Conservation (phyloP, 768 basidiomycete genomes). For the Russula emetica region DNA sequence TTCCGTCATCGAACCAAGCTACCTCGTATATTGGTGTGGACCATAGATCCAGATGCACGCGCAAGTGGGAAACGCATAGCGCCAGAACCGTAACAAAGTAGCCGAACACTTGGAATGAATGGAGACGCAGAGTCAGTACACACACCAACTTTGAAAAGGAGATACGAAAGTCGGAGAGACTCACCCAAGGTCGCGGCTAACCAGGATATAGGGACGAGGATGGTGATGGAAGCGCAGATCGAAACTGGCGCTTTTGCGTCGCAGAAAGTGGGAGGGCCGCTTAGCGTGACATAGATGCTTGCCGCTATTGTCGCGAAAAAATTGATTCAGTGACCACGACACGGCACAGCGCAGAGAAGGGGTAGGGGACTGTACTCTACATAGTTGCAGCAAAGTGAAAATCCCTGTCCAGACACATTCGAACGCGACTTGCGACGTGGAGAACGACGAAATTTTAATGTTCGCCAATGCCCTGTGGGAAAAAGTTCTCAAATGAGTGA, state of each 20-base stretch:
- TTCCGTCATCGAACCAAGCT: constrained; percentile 48
- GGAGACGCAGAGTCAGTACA: not conserved
- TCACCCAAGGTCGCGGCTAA: constrained; percentile 32
- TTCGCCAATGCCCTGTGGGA: constrained; percentile 32
- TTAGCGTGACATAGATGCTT: constrained; percentile 46
- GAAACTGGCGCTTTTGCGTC: constrained; percentile 27
- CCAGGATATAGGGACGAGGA: constrained; percentile 33
- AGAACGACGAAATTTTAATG: constrained; percentile 38
- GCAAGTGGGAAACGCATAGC: constrained; percentile 43
- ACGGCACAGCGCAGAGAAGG: not conserved
- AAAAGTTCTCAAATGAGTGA: constrained; percentile 24
- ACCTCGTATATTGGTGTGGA: constrained; percentile 46
- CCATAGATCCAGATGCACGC: constrained; percentile 48
- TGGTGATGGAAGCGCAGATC: constrained; percentile 32
- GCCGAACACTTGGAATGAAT: constrained; percentile 38
- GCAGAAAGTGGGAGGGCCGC: constrained; percentile 40
- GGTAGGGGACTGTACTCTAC: constrained; percentile 27
- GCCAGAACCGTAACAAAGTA: constrained; percentile 55
- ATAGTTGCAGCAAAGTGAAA: constrained; percentile 47
- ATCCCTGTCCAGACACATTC: constrained; percentile 57
- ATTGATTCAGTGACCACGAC: not conserved
- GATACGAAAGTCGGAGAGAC: constrained; percentile 21
- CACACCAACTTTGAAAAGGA: not conserved
- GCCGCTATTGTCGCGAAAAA: constrained; percentile 37
- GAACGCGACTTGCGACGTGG: constrained; percentile 42